phyloP scores from a whole-genome alignment of 2,329 filamentous ascomycete species.

The Penicillium italicum region DNA sequence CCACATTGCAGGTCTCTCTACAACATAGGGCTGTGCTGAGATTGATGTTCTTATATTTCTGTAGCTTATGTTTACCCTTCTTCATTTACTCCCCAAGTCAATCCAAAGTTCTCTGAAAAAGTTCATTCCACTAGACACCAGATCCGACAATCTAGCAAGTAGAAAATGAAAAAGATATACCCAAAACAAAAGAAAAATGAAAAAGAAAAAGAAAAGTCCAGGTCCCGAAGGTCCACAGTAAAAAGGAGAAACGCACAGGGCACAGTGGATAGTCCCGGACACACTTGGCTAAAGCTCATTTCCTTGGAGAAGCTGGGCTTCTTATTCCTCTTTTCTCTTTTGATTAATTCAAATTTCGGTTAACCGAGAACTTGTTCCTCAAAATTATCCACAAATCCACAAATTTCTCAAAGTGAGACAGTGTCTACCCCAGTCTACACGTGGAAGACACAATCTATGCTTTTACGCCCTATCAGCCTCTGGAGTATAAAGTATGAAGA shows the following conservation, averaged over 20 bases:
- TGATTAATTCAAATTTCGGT: background rate
- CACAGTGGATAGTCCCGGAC: constrained; percentile 11
- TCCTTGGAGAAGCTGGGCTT: constrained; percentile 2
- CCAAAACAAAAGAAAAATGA: background rate
- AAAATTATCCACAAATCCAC: background rate
- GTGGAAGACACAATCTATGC: background rate
- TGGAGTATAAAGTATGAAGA: background rate
- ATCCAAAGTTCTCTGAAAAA: background rate
- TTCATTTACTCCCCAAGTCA: too few species aligned
- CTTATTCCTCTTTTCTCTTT: background rate
- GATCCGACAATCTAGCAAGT: background rate
- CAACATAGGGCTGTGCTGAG: background rate
- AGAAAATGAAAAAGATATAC: background rate
- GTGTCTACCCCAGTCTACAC: background rate
- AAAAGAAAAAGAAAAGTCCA: background rate
- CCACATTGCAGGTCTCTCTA: background rate
- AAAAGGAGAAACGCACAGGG: constrained; percentile 12
- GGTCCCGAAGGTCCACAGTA: constrained; percentile 2
- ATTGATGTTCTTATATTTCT: background rate
- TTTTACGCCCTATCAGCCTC: background rate
- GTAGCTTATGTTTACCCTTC: too few species aligned
- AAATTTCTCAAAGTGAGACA: background rate
- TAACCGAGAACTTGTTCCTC: background rate
- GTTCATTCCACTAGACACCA: background rate
- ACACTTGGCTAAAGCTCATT: constrained; percentile 7